Base-by-base conservation (phyloP, 768 basidiomycete genomes). In the Gloeopeniophorella convolvens region DNA sequence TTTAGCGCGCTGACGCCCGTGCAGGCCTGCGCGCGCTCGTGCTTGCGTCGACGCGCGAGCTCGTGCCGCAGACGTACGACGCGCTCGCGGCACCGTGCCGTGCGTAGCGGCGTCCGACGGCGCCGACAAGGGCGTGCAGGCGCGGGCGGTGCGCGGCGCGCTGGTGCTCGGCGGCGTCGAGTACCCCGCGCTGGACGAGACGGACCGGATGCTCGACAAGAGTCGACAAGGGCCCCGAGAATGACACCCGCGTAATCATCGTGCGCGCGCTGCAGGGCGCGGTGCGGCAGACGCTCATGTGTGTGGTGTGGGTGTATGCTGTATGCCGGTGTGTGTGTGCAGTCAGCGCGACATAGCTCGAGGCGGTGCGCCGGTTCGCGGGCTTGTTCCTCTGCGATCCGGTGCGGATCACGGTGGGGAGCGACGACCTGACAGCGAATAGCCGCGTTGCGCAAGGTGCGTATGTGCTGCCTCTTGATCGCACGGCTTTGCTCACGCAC, bases 301-400 rank as follows among this genome's bases (percentile, higher is more conserved):
- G 89, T 93, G 65, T 58, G 88, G 20, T 48, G 16, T 24, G 11
- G 10, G 20, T 3, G n/a, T 23, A 18, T 10, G 18, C 18, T 50
- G 33, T 21, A 15, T n/a, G n/a, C n/a, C n/a, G n/a, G n/a, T n/a
- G 16, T 11, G 4, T 23, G 2, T 9, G 32, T 16, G 2, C 18
- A 94, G 91, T 98, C 72, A 96, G 92, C 44, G 96, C 96, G 8
- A 99, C 96, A 7, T 99, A 96, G 96, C 96, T 96, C 0, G 91
- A 95, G 61, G 82, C 88, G 10, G 94, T 99, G 20, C 78, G 94
- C 45, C 74, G 86, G 51, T 74, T 99, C 30, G 96, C 96, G 0
- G 76, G 79, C 59, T 83, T 92, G 9, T 98, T 98, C 71, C 85
- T 87, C 65, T 76, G 75, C 34, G 68, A 87, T 50, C 92, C 95